Evolutionary conservation across 129 eudicot genomes (phyloP), one percentile per base, ranked within the genome.

Genomic region (Gnaphalium uliginosum): DNA sequence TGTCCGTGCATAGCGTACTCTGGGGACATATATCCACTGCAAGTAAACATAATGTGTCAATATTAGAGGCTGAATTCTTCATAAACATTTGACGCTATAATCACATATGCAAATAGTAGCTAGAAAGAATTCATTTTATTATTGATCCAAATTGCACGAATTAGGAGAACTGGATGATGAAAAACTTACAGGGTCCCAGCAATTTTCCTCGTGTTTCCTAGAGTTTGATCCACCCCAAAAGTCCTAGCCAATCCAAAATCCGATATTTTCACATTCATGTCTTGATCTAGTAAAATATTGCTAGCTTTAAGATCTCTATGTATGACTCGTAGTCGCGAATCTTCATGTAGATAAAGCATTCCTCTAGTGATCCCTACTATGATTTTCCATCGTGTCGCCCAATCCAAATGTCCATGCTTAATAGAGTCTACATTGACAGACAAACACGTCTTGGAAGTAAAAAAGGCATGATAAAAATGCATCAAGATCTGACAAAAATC

Each of bases 21-120:
- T 0, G 93, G 93, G 8, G 92, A 56, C 89, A 88, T 88, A 63
- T 88, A 88, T 30, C 92, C 90, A 3, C 93, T 88, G 69, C 13
- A 79, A 41, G 32, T 21, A 77, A 6, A 24, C 25, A 71, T 11
- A 2, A 76, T 21, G 63, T 25, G 51, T 39, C 62, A 26, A 58
- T 23, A 37, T 37, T 68, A n/a, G 51, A 51, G 65, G 35, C 30
- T n/a, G 14, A 27, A 21, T 64, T 75, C 72, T 62, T 43, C 27
- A 8, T 30, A 48, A 27, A 19, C 0, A 7, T 11, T 27, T 26
- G 10, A 5, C 39, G 17, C 69, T 62, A 61, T 26, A 41, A 62
- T 62, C 48, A 76, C 43, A 65, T 32, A 62, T 37, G 7, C 5
- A 51, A 53, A 4, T 21, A 48, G 59, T 25, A 63, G 6, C 17